phyloP scores from a whole-genome alignment of 768 basidiomycete genomes.

The Hypholoma fasciculare region DNA sequence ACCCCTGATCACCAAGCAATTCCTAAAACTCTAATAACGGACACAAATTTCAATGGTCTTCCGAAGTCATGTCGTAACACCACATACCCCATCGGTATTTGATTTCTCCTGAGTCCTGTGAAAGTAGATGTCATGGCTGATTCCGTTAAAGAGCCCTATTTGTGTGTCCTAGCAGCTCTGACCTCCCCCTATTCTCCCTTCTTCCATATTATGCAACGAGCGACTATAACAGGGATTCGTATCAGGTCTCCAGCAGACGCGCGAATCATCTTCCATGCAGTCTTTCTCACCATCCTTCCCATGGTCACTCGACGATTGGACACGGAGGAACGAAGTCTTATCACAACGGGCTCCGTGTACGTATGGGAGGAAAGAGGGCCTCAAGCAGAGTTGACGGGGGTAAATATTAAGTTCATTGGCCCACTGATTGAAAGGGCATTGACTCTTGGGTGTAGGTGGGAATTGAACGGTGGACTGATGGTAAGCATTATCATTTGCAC shows the following conservation, averaged over 20 bases:
- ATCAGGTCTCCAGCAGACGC: conserved; percentile 54
- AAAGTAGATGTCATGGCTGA: conserved; percentile 28
- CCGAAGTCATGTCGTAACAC: conserved; percentile 38
- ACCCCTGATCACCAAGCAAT: conserved; percentile 38
- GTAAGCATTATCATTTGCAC: conserved; percentile 26
- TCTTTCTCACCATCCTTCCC: conserved; percentile 63
- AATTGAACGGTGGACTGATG: conserved; percentile 84
- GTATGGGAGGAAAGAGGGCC: conserved; percentile 86
- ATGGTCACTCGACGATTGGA: conserved; percentile 79
- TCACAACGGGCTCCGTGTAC: conserved; percentile 74
- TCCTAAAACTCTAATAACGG: conserved; percentile 53
- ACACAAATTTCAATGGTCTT: conserved; percentile 29
- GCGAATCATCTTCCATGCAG: conserved; percentile 72
- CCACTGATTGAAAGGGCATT: background rate
- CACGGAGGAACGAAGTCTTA: conserved; percentile 70
- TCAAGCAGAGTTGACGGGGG: conserved; percentile 71
- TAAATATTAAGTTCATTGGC: conserved; percentile 30
- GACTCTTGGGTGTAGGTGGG: conserved; percentile 50
- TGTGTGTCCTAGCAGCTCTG: conserved; percentile 23
- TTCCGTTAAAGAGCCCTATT: conserved; percentile 32
- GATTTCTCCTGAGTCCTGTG: conserved; percentile 33
- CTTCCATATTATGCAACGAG: conserved; percentile 42
- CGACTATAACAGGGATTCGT: conserved; percentile 51
- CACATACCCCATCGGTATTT: conserved; percentile 38
- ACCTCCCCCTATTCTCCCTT: conserved; percentile 16